A percentile compares a stretch with the other conserved stretches of the same genome.
Conservation (phyloP, 169 alveolate genomes). For the Plasmodium cynomolgi region DNA sequence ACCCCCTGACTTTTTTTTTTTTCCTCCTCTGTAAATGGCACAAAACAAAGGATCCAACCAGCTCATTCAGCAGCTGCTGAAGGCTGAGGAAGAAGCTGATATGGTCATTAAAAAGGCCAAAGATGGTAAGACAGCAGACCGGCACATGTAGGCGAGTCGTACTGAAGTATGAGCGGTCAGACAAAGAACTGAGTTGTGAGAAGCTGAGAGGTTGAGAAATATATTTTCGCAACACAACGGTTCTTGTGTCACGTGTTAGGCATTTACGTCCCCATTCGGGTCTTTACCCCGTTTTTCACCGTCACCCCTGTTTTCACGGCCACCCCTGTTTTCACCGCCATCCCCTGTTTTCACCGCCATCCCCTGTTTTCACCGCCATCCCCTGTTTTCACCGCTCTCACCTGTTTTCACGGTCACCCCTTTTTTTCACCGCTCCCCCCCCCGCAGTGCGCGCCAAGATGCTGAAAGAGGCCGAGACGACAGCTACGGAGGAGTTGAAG, state of each 20-base stretch:
- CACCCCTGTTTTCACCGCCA: no score
- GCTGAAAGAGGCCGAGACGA: slow-evolving; percentile 83
- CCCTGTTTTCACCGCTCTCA: no score
- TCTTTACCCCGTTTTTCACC: neutral
- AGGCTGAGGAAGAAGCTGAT: slow-evolving; percentile 88
- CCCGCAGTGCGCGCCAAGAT: slow-evolving; percentile 84
- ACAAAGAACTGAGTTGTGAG: neutral
- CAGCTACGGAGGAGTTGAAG: slow-evolving; percentile 84
- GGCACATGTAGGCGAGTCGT: neutral
- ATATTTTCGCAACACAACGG: neutral
- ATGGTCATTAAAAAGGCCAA: slow-evolving; percentile 84
- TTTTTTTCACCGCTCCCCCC: neutral
- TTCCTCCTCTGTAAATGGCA: slow-evolving; percentile 9
- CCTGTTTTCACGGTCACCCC: neutral
- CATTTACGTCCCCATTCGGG: neutral
- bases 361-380: no score
- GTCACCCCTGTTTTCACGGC: no score
- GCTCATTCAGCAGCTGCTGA: slow-evolving; percentile 83
- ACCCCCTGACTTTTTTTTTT: neutral
- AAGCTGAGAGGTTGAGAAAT: neutral
- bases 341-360: no score
- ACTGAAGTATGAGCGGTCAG: neutral
- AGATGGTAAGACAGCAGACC: slow-evolving; percentile 75
- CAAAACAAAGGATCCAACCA: slow-evolving; percentile 81
- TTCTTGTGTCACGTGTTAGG: neutral